phyloP scores from a whole-genome alignment of 2,329 filamentous ascomycete species.

The Pestalotiopsis sp. region DNA sequence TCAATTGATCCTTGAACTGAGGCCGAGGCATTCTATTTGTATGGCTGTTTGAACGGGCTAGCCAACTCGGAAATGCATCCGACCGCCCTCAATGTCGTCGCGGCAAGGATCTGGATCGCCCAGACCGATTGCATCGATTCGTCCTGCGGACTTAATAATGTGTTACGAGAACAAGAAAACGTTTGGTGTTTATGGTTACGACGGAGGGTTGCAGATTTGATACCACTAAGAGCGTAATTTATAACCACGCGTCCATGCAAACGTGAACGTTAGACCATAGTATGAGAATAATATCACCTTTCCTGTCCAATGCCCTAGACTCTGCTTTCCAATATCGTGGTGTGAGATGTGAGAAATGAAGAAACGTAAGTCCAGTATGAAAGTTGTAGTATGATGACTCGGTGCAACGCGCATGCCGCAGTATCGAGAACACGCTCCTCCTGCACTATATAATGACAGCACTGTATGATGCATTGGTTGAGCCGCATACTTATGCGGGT shows the following conservation, averaged over 20 bases:
- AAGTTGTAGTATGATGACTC: too few species aligned
- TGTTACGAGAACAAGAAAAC: background rate
- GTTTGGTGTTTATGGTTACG: constrained; percentile 2
- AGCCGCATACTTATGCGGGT: too few species aligned
- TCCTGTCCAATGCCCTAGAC: background rate
- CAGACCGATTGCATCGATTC: background rate
- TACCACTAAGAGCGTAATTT: constrained; percentile 1
- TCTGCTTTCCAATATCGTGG: too few species aligned
- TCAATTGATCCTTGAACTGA: background rate
- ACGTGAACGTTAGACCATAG: background rate
- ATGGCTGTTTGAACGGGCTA: background rate
- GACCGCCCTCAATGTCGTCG: background rate
- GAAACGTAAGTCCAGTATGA: too few species aligned
- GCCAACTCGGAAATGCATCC: background rate
- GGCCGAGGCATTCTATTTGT: background rate
- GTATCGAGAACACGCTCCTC: background rate
- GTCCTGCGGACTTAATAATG: background rate
- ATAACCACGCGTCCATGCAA: background rate
- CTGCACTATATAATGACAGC: background rate
- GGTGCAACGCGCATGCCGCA: too few species aligned
- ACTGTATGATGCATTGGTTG: too few species aligned
- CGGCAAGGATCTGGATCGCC: background rate
- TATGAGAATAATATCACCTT: background rate
- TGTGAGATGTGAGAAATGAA: too few species aligned
- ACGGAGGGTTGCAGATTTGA: background rate